Evolutionary conservation across 192 early-diverging fungal genomes (phyloP), one percentile per base, ranked within the genome.

Genomic region (Ambispora gerdemannii): DNA sequence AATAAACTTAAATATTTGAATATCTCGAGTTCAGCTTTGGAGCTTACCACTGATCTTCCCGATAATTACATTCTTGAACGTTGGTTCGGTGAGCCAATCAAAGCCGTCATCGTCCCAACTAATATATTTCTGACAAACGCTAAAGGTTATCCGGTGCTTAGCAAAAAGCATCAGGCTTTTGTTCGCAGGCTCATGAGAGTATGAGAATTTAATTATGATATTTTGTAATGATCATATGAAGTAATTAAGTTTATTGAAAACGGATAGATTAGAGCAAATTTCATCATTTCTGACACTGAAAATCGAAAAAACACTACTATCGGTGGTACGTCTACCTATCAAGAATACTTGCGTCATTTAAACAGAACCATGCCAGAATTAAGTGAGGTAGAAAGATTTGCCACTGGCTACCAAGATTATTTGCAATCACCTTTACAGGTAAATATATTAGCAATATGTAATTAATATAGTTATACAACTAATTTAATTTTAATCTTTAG

Each of bases 11-110:
- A 49, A 43, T 35, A 28, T 53, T 15, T 35, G 3, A 17, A 31
- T 31, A 36, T 3, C 3, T 55, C 24, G 17, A n/a, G 25, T 59
- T 24, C 84, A 63, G 90, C 90, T 15, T 74, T 95, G 61, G 82
- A 87, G 58, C 27, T 88, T 3, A 75, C 78, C 0, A 69, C 80
- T 0, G 70, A 88, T 3, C 70, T 89, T 19, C 86, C 86, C 8
- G 74, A 78, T 22, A 77, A 77, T 15, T 55, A 72, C 28, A 33
- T 78, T 8, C 73, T 80, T 27, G 77, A 82, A 11, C 80, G 79
- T 52, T 99, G 97, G 97, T 74, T 87, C 15, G 90, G 95, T 1
- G 96, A 98, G 71, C 97, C 97, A 0, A 79, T 99, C 20, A 84
- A 87, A 64, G 74, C 82, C 1, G 79, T 97, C 3, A 82, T 94